Percentiles rank a stretch among this genome's conserved stretches.
These are phyloP conservation scores for Agaricus sinodeliciosus DNA, from an alignment of 768 basidiomycete genomes.

Conservation along the genomic window DNA sequence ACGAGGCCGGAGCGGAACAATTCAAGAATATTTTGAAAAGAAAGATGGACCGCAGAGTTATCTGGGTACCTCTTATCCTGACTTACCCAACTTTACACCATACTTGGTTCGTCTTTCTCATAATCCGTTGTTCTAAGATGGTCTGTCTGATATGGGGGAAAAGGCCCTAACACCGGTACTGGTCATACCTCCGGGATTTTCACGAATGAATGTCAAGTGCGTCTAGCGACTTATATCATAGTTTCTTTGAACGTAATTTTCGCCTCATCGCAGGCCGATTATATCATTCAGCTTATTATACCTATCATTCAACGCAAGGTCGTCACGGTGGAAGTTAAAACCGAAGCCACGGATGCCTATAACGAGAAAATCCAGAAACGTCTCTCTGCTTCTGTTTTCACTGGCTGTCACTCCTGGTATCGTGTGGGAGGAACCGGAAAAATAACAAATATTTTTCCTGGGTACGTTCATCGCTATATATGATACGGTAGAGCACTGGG, in stretches of 20 bases:
- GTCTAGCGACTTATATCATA: not conserved
- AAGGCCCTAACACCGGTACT: slow-evolving; percentile 38
- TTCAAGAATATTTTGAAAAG: slow-evolving; percentile 33
- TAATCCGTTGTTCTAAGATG: no score
- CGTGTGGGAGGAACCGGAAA: slow-evolving; percentile 29
- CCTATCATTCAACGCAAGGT: slow-evolving; percentile 30
- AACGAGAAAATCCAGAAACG: slow-evolving; percentile 31
- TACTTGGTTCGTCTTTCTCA: slow-evolving; percentile 25
- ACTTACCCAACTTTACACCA: slow-evolving; percentile 40
- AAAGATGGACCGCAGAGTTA: slow-evolving; percentile 39
- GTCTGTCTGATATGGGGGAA: not conserved
- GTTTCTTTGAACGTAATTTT: not conserved
- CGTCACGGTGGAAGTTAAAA: slow-evolving; percentile 29
- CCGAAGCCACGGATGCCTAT: slow-evolving; percentile 29
- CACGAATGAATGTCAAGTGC: slow-evolving; percentile 36
- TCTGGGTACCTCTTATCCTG: slow-evolving; percentile 34
- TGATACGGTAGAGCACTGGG: not conserved
- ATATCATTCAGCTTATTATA: slow-evolving; percentile 32
- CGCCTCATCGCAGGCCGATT: slow-evolving; percentile 27
- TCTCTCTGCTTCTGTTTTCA: slow-evolving; percentile 26
- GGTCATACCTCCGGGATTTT: slow-evolving; percentile 40
- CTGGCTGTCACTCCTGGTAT: slow-evolving; percentile 35
- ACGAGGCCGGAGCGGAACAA: slow-evolving; percentile 22
- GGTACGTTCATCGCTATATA: slow-evolving; percentile 16
- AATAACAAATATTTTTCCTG: slow-evolving; percentile 32